These are phyloP conservation scores for Gossypium turneri DNA, from an alignment of 345 rosid genomes.

Conservation along the genomic window DNA sequence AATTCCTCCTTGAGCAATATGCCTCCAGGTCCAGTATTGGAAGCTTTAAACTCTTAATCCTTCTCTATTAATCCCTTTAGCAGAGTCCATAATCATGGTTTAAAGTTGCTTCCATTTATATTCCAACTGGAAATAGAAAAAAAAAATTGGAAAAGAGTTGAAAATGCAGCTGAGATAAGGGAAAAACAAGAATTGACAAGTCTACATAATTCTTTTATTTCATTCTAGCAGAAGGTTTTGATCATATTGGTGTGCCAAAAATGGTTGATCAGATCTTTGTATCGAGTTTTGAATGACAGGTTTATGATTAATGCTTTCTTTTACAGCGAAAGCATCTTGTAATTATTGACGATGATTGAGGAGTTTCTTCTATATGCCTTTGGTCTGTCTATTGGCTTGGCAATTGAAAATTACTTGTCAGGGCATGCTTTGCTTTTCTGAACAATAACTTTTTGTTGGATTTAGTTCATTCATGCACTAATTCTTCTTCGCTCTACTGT, in stretches of 20 bases:
- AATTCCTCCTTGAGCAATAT: not conserved
- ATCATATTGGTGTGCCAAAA: not conserved
- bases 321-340: not conserved
- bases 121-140: not conserved
- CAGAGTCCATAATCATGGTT: not conserved
- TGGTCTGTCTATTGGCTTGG: not conserved
- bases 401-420: not conserved
- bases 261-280: not conserved
- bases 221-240: not conserved
- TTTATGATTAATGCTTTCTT: not conserved
- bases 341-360: not conserved
- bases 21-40: not conserved
- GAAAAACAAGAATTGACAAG: not conserved
- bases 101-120: not conserved
- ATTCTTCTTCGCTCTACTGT: not conserved
- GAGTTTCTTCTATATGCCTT: not conserved
- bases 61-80: not conserved
- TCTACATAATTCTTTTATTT: not conserved
- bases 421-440: slow-evolving; percentile 3
- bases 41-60: not conserved
- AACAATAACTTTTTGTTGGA: not conserved
- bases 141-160: not conserved
- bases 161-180: not conserved
- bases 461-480: not conserved
- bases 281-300: not conserved